Conservation (phyloP, 2,329 filamentous ascomycete genomes). For the Immersiporthe knoxdaviesiana region DNA sequence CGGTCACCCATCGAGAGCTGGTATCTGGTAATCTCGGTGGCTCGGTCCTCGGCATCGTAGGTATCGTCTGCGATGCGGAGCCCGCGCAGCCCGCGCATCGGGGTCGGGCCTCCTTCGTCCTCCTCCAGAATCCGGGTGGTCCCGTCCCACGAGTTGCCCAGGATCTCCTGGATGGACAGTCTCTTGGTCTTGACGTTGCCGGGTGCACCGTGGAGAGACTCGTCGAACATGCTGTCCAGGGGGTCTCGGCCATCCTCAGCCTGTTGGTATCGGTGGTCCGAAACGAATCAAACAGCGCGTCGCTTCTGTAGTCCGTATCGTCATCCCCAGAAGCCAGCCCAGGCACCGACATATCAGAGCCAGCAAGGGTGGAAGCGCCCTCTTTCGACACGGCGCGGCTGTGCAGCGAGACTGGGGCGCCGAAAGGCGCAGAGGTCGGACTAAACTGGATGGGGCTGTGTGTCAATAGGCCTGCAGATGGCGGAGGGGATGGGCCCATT, state of each 20-base stretch:
- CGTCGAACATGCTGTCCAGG: slow-evolving; percentile 80
- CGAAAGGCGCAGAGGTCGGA: slow-evolving; percentile 41
- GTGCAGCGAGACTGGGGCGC: slow-evolving; percentile 44
- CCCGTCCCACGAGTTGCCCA: slow-evolving; percentile 58
- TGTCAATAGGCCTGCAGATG: slow-evolving; percentile 42
- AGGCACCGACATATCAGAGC: slow-evolving; percentile 70
- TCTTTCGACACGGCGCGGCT: slow-evolving; percentile 48
- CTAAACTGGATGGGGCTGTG: slow-evolving; percentile 46
- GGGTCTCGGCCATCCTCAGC: slow-evolving; percentile 70
- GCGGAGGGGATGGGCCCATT: slow-evolving; percentile 48
- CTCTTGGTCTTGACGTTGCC: slow-evolving; percentile 57
- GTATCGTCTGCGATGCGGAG: slow-evolving; percentile 33
- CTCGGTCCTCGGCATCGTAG: slow-evolving; percentile 31
- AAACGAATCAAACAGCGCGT: slow-evolving; percentile 76
- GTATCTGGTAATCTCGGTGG: slow-evolving; percentile 26
- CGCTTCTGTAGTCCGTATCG: slow-evolving; percentile 77
- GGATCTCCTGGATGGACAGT: slow-evolving; percentile 62
- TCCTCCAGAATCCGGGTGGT: slow-evolving; percentile 65
- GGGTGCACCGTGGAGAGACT: slow-evolving; percentile 67
- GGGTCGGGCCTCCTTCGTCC: slow-evolving; percentile 60
- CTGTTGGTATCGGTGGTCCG: slow-evolving; percentile 72
- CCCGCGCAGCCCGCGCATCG: slow-evolving; percentile 46
- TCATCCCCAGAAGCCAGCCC: slow-evolving; percentile 71
- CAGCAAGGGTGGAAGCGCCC: slow-evolving; percentile 66
- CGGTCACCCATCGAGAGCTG: slow-evolving; percentile 30